Evolutionary conservation across 2,329 filamentous ascomycete species (phyloP), one percentile per base, ranked within the genome.

Genomic region (Ampelomyces quisqualis): DNA sequence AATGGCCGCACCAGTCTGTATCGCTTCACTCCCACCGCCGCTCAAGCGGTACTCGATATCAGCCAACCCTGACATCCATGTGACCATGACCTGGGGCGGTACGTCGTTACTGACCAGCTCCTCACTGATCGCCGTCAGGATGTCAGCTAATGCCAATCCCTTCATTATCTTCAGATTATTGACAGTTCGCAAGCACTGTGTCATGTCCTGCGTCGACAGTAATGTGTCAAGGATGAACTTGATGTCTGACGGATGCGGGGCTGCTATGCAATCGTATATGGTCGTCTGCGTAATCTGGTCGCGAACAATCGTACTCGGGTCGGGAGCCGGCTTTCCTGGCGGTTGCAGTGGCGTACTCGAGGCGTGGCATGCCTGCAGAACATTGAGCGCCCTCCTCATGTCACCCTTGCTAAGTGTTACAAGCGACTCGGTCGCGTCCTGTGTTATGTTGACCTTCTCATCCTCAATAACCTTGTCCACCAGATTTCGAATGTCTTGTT

Each of bases 211-310:
- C 2, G 88, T 96, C 39, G 80, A 83, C 19, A 97, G 79, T 21
- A 98, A 77, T 0, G 89, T 95, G 52, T 85, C 79, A 53, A 90
- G 77, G 38, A 98, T 97, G 56, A 86, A 82, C 52, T 81, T 78
- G 61, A 97, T 89, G 58, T 95, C 91, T 17, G 85, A 82, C 1
- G 93, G 93, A 54, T 94, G 90, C 3, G 93, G 93, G 2, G 91
- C 91, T 7, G 93, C 93, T 63, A 98, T 95, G 70, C 93, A 98
- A 69, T 90, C 90, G 76, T 96, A 98, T 62, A 98, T 97, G 6
- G 83, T 85, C 14, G 88, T 89, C 65, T 95, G 86, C 23, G 87
- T 95, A 53, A 96, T 95, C 54, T 88, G 80, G 45, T 97, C 91
- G 27, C 89, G 79, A 40, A 85, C 76, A 19, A 90, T 81, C 38